phyloP scores from a whole-genome alignment of 768 basidiomycete genomes.

The Mycena belliarum region DNA sequence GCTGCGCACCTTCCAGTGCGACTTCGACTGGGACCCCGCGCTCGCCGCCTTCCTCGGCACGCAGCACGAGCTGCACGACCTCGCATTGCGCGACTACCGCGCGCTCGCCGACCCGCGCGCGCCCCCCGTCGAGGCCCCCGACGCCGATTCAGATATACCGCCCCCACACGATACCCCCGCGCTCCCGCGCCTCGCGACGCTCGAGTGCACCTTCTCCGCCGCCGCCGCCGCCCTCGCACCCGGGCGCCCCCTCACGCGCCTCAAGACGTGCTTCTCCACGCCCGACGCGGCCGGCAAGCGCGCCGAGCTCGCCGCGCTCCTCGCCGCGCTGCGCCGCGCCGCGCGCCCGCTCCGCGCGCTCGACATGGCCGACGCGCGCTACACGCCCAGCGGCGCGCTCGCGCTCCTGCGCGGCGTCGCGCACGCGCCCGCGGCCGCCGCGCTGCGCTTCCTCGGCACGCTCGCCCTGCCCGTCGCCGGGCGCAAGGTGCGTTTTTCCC shows the following conservation, averaged over 20 bases:
- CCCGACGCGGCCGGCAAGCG: slow-evolving; percentile 50
- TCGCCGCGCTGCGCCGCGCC: slow-evolving; percentile 48
- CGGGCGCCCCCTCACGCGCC: slow-evolving; percentile 55
- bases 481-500: slow-evolving; percentile 46
- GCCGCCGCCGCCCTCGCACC: slow-evolving; percentile 60
- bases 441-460: slow-evolving; percentile 62
- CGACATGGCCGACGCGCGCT: slow-evolving; percentile 63
- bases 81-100: slow-evolving; percentile 50
- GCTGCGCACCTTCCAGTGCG: slow-evolving; percentile 64
- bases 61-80: slow-evolving; percentile 49
- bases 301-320: slow-evolving; percentile 49
- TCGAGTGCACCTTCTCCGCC: slow-evolving; percentile 71
- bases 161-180: slow-evolving; percentile 9
- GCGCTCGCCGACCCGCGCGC: too few species aligned
- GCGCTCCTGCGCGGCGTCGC: slow-evolving; percentile 50
- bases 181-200: slow-evolving; percentile 49
- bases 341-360: slow-evolving; percentile 48
- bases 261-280: slow-evolving; percentile 71
- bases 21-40: slow-evolving; percentile 61
- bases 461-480: slow-evolving; percentile 63
- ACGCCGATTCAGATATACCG: slow-evolving; percentile 26
- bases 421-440: slow-evolving; percentile 34
- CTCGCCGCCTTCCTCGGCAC: slow-evolving; percentile 54
- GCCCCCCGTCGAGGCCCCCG: too few species aligned
- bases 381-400: slow-evolving; percentile 54